Evolutionary conservation across 2,329 filamentous ascomycete genomes (phyloP), one percentile per base, ranked within the genome.

Genomic region (Sporothrix globosa): DNA sequence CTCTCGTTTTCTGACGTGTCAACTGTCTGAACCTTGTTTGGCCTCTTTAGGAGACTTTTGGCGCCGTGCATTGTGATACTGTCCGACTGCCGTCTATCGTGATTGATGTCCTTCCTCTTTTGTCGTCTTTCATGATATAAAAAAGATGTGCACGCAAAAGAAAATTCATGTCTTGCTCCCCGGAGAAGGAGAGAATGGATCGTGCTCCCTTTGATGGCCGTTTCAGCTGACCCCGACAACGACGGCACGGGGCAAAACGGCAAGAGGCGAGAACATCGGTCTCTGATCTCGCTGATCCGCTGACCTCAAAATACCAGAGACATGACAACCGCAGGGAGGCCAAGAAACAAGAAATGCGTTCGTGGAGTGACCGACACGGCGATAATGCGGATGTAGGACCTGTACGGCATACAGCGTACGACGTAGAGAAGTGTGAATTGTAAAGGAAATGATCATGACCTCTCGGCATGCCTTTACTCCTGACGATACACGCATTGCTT

Each of bases 41-140:
- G n/a, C 61, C 61, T 21, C 44, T 48, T 65, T 65, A 50, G 61
- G 61, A 50, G 61, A 30, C 61, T 50, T 65, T 65, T 27, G 44
- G 44, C 61, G 61, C 61, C 61, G 27, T 34, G 24, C 61, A 50
- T 13, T 46, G 58, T 24, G 9, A 65, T 17, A 13, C 19, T 30
- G 24, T 58, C 30, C 52, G 21, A 54, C 21, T n/a, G 48, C 48
- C 48, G 30, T 10, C 52, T 5, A 3, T 21, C 14, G 13, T 34
- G 19, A 19, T 6, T 50, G 44, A 9, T 46, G n/a, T 39, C 39
- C 19, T 14, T 34, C 6, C 34, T 34, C 34, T 34, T 34, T 52
- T 24, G 48, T 52, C 17, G 27, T 21, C 17, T 60, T 24, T 44
- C n/a, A 34, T 41, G 34, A 34, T 34, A 34, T 34, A 34, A 34